Percentiles rank a stretch among this genome's conserved stretches.
Evolutionary conservation across 2,329 filamentous ascomycete genomes (phyloP).

Genomic region (Ascochyta lentis): DNA sequence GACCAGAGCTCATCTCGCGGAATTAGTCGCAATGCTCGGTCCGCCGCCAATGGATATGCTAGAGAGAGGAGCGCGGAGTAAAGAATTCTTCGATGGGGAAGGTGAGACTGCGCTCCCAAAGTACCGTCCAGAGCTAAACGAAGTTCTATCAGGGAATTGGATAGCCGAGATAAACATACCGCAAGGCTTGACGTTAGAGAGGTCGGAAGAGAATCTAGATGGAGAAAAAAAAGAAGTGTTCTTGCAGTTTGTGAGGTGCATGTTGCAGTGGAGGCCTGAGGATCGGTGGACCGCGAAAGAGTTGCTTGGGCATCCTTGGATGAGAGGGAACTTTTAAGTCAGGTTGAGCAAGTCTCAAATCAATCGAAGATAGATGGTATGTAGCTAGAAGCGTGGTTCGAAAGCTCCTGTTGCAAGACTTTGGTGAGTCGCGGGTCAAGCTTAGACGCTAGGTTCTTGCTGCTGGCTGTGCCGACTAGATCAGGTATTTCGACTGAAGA

Average conservation of each 20-base stretch:
- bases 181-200: constrained; percentile 15
- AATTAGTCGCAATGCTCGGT: constrained; percentile 32
- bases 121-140: neutral
- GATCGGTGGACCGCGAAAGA: constrained; percentile 32
- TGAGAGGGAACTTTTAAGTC: constrained; percentile 9
- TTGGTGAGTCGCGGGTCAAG: constrained; percentile 2
- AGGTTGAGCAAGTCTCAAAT: constrained; percentile 13
- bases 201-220: constrained; percentile 25
- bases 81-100: constrained; percentile 26
- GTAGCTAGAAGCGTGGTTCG: constrained; percentile 10
- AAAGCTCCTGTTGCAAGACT: constrained; percentile 7
- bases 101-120: constrained; percentile 10
- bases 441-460: neutral
- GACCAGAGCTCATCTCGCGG: constrained; percentile 35
- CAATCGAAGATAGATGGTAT: constrained; percentile 8
- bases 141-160: constrained; percentile 23
- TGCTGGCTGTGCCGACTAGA: neutral
- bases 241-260: constrained; percentile 42
- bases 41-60: constrained; percentile 27
- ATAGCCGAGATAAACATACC: constrained; percentile 20
- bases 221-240: constrained; percentile 37
- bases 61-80: constrained; percentile 13
- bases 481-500: neutral
- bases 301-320: constrained; percentile 23
- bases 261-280: constrained; percentile 49